Percentiles rank a stretch among this genome's conserved stretches.
Evolutionary conservation across 495 filamentous ascomycete genomes (phyloP).

Genomic region (Aspergillus biplanus): DNA sequence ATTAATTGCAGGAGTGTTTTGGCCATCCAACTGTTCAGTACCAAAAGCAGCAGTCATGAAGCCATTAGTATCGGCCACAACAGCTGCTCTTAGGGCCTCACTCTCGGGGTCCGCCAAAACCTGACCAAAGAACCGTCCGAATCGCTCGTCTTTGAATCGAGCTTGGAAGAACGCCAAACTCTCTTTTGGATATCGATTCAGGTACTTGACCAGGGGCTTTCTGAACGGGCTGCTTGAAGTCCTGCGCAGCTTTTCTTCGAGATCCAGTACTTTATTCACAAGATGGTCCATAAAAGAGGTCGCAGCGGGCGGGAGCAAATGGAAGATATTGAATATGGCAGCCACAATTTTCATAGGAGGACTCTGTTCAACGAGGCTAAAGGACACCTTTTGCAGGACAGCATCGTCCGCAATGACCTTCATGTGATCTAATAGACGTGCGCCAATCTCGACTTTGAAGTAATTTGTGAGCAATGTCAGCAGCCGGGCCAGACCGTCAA

Average conservation of each 20-base stretch:
- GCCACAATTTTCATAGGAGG: conserved; percentile 89
- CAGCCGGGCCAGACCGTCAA: conserved; percentile 89
- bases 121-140: conserved; percentile 94
- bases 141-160: conserved; percentile 77
- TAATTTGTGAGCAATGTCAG: conserved; percentile 93
- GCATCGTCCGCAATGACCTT: conserved; percentile 82
- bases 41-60: conserved; percentile 68
- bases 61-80: conserved; percentile 71
- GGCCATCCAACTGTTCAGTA: conserved; percentile 58
- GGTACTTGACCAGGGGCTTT: conserved; percentile 87
- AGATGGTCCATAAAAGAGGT: conserved; percentile 87
- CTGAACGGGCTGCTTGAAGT: conserved; percentile 95
- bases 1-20: conserved; percentile 80
- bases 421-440: conserved; percentile 87
- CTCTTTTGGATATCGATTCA: conserved; percentile 90
- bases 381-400: conserved; percentile 85
- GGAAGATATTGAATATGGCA: conserved; percentile 94
- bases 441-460: conserved; percentile 98
- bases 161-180: conserved; percentile 77
- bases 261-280: conserved; percentile 83
- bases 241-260: conserved; percentile 82
- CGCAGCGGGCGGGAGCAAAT: conserved; percentile 86
- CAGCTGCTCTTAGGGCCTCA: conserved; percentile 70
- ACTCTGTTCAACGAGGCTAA: conserved; percentile 90
- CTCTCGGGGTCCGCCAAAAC: conserved; percentile 79